These are phyloP conservation scores for Synchytrium microbalum DNA, from an alignment of 371 early-diverging fungal genomes.

Conservation along the genomic window DNA sequence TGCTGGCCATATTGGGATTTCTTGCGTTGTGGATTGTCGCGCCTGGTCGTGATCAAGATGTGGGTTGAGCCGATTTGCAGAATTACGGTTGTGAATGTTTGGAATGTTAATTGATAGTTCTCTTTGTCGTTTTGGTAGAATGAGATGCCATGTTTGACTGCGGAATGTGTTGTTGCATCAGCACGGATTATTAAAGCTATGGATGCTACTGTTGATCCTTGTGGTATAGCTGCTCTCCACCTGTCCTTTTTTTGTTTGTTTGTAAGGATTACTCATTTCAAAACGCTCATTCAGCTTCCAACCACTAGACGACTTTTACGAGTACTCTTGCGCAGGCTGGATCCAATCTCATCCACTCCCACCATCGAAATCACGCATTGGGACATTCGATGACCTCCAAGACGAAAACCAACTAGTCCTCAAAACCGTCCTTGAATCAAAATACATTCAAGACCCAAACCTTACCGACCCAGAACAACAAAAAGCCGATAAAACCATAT, in stretches of 20 bases:
- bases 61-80: neutral
- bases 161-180: conserved; percentile 16
- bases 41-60: neutral
- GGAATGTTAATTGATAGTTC: neutral
- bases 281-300: too few species aligned
- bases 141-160: conserved; percentile 8
- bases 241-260: neutral
- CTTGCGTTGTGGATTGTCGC: neutral
- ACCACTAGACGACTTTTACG: conserved; percentile 21
- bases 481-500: neutral
- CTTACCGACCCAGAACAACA: conserved; percentile 1
- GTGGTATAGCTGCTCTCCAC: conserved; percentile 7
- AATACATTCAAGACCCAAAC: conserved; percentile 11
- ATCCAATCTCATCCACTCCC: conserved; percentile 12
- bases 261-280: neutral
- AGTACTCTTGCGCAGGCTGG: conserved; percentile 19
- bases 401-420: conserved; percentile 14
- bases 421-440: conserved; percentile 14
- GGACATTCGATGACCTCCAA: conserved; percentile 9
- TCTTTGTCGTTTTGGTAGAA: neutral
- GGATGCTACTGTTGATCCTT: conserved; percentile 17
- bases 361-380: conserved; percentile 11
- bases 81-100: neutral
- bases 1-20: neutral
- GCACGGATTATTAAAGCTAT: conserved; percentile 8